Conservation (phyloP, 345 rosid species). For the Gossypium arboreum region DNA sequence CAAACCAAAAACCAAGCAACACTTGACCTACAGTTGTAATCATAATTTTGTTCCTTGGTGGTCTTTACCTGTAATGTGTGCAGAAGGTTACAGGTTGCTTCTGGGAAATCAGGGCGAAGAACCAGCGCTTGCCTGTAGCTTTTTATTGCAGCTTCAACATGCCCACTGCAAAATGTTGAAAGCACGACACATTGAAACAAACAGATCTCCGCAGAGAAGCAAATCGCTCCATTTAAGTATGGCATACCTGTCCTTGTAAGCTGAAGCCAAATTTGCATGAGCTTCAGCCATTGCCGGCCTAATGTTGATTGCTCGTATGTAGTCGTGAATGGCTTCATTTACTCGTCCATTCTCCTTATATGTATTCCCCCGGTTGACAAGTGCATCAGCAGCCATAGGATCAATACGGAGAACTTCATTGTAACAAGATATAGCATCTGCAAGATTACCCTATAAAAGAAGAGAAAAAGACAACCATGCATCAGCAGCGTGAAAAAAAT, state of each 20-base stretch:
- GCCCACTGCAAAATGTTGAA: slow-evolving; percentile 54
- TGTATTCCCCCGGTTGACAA: slow-evolving; percentile 94
- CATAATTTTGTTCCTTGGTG: neutral
- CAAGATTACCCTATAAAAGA: slow-evolving; percentile 67
- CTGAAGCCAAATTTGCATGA: slow-evolving; percentile 98
- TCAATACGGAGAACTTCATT: slow-evolving; percentile 95
- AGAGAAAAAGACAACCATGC: neutral
- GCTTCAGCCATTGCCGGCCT: slow-evolving; percentile 98
- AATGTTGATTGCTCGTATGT: slow-evolving; percentile 66
- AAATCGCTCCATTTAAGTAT: neutral
- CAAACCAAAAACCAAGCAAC: neutral
- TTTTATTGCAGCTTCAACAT: slow-evolving; percentile 86
- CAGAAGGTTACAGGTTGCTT: slow-evolving; percentile 95
- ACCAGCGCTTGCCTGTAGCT: slow-evolving; percentile 83
- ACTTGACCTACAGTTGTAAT: neutral
- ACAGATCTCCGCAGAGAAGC: neutral
- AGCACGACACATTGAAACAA: slow-evolving; percentile 2
- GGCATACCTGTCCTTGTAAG: slow-evolving; percentile 91
- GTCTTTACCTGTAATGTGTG: slow-evolving; percentile 78
- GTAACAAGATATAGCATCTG: slow-evolving; percentile 95
- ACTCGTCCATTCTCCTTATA: slow-evolving; percentile 94
- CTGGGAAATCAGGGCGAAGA: slow-evolving; percentile 90
- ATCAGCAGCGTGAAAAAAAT: neutral
- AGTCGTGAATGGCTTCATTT: slow-evolving; percentile 92
- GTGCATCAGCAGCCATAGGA: slow-evolving; percentile 95